Conservation (phyloP, 2,329 filamentous ascomycete species). For the Calonectria pseudoturangicola region DNA sequence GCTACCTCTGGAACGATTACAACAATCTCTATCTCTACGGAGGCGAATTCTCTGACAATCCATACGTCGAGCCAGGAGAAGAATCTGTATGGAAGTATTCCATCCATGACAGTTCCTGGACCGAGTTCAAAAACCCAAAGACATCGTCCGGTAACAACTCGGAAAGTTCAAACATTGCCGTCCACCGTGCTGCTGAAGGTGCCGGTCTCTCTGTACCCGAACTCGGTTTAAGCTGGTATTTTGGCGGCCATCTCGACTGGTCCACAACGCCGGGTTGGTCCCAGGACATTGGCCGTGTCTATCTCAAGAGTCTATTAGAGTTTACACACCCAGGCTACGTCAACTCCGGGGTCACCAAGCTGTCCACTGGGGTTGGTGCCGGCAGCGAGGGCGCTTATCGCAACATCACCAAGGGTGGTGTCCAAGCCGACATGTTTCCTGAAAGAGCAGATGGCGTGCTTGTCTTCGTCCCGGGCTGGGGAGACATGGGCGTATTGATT, state of each 20-base stretch:
- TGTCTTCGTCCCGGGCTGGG: constrained; percentile 85
- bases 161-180: constrained; percentile 69
- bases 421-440: constrained; percentile 80
- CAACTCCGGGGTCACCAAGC: constrained; percentile 76
- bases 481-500: constrained; percentile 80
- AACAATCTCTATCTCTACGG: constrained; percentile 83
- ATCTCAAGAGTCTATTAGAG: constrained; percentile 84
- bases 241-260: constrained; percentile 83
- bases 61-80: constrained; percentile 72
- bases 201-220: constrained; percentile 82
- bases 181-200: constrained; percentile 84
- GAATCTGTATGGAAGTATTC: constrained; percentile 83
- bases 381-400: constrained; percentile 78
- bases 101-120: constrained; percentile 76
- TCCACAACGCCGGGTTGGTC: constrained; percentile 79
- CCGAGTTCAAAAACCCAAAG: constrained; percentile 75
- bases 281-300: constrained; percentile 77
- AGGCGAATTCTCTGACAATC: constrained; percentile 81
- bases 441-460: constrained; percentile 84
- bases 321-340: constrained; percentile 83
- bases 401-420: constrained; percentile 83
- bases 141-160: constrained; percentile 80
- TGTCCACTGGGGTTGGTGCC: constrained; percentile 73
- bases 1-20: constrained; percentile 85
- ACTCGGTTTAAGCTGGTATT: constrained; percentile 84